These are phyloP conservation scores for Spirogloea muscicola DNA, from an alignment of 139 green algal genomes.

Conservation along the genomic window DNA sequence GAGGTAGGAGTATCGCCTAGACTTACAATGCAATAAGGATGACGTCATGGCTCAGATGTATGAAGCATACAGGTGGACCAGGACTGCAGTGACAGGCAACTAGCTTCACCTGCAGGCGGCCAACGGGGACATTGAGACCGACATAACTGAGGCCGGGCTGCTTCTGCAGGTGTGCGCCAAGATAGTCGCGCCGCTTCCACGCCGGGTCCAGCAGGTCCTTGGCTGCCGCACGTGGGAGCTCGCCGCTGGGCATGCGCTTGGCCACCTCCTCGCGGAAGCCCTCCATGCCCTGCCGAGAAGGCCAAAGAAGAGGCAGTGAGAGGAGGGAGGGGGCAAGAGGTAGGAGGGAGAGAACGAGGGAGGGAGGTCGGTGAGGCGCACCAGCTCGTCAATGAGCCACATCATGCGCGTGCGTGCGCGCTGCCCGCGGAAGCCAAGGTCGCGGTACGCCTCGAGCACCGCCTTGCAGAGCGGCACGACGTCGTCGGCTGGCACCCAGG, in stretches of 20 bases:
- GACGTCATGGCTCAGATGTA: too few relatives aligned
- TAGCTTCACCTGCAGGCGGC: slow-evolving; percentile 72
- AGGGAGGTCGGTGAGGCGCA: too few relatives aligned
- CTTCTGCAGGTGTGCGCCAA: slow-evolving; percentile 91
- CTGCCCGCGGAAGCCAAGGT: slow-evolving; percentile 78
- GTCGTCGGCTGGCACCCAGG: slow-evolving; percentile 63
- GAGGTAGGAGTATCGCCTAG: too few relatives aligned
- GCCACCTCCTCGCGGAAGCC: slow-evolving; percentile 64
- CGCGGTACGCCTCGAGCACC: slow-evolving; percentile 61
- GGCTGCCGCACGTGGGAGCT: slow-evolving; percentile 12
- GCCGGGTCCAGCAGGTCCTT: slow-evolving; percentile 44
- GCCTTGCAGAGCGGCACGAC: slow-evolving; percentile 41
- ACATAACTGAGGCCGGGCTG: slow-evolving; percentile 71
- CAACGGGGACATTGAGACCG: slow-evolving; percentile 77
- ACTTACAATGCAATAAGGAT: too few relatives aligned
- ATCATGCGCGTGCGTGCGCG: slow-evolving; percentile 92
- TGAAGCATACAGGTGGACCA: too few relatives aligned
- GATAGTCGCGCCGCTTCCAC: slow-evolving; percentile 38
- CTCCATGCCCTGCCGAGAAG: slow-evolving; percentile 43
- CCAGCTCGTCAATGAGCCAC: slow-evolving; percentile 84
- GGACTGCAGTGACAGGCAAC: too few relatives aligned
- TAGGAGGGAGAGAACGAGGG: too few relatives aligned
- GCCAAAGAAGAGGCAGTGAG: not conserved
- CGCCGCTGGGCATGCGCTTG: slow-evolving; percentile 66
- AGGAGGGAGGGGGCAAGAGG: too few relatives aligned